Evolutionary conservation across 495 filamentous ascomycete genomes (phyloP), one percentile per base, ranked within the genome.

Genomic region (Oleoguttula mirabilis): DNA sequence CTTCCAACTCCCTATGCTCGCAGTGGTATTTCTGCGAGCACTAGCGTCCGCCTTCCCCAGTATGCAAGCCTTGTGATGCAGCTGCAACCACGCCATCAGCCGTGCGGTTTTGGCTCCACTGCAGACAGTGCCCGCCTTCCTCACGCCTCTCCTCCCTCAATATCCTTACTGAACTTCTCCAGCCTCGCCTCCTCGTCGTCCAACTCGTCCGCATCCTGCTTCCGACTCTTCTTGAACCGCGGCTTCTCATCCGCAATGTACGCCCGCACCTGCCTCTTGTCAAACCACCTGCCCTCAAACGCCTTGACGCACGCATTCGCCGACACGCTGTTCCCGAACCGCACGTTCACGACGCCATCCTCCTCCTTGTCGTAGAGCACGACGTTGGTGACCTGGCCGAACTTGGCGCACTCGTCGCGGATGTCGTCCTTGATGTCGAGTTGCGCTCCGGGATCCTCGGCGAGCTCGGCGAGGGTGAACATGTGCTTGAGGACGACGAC

Each of bases 401-500:
- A 64, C 61, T 93, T 93, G 25, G 73, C 69, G 59, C 84, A 92
- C 60, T 94, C 88, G 23, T 90, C 84, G 20, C 82, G 76, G 27
- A 99, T 82, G 55, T 99, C 90, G 59, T 92, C 79, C 55, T 90
- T 90, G 60, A 96, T 93, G 45, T 96, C 90, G 5, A 88, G 67
- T 36, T 88, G 71, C 2, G 82, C 83, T 0, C 77, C 73, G 56
- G 36, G 15, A 57, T 99, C 88, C 42, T 88, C 81, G 58, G 77
- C 75, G 34, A 99, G 66, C 62, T 94, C 84, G 23, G 79, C 53
- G 21, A 92, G 68, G 8, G 86, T 93, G 60, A 99, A 99, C 84
- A 94, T 92, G 58, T 93, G 82, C 54, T 86, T 84, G 42, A 99
- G 62, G 40, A 96, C 78, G 14, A 95, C 87, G 2, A 84, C 65